Evolutionary conservation across 345 rosid genomes (phyloP).

Genomic region (Eutrema yunnanense): DNA sequence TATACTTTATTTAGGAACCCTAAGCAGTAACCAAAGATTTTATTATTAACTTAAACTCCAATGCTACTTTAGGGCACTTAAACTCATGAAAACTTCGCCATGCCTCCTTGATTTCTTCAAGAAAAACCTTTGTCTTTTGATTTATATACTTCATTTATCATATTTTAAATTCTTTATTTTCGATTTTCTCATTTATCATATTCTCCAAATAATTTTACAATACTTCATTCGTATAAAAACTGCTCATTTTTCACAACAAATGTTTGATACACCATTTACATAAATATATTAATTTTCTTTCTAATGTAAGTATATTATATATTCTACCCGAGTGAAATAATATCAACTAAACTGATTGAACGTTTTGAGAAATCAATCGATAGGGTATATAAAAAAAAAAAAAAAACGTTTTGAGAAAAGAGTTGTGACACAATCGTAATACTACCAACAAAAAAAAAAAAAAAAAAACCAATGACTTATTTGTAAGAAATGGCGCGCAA

Average conservation of each 20-base stretch:
- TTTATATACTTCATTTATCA: neutral
- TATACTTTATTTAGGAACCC: conserved; percentile 23
- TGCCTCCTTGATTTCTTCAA: conserved; percentile 22
- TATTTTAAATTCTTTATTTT: neutral
- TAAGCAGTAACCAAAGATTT: neutral
- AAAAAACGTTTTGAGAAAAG: neutral
- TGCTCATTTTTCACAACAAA: neutral
- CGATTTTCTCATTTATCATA: neutral
- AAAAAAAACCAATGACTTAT: neutral
- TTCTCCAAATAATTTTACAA: neutral
- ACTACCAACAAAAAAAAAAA: too few relatives aligned
- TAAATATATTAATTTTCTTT: too few relatives aligned
- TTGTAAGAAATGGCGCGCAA: neutral
- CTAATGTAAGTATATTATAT: neutral
- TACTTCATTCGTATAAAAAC: neutral
- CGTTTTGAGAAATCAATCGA: neutral
- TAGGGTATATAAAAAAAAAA: too few relatives aligned
- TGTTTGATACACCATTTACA: neutral
- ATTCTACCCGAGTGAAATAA: neutral
- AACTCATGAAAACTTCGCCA: conserved; percentile 25
- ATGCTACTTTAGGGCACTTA: conserved; percentile 31
- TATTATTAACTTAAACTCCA: conserved; percentile 5
- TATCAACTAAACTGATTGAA: neutral
- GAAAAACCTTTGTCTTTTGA: conserved; percentile 1
- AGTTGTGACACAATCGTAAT: neutral